Conservation (phyloP, 768 basidiomycete genomes). For the Aureoboletus auriporus region DNA sequence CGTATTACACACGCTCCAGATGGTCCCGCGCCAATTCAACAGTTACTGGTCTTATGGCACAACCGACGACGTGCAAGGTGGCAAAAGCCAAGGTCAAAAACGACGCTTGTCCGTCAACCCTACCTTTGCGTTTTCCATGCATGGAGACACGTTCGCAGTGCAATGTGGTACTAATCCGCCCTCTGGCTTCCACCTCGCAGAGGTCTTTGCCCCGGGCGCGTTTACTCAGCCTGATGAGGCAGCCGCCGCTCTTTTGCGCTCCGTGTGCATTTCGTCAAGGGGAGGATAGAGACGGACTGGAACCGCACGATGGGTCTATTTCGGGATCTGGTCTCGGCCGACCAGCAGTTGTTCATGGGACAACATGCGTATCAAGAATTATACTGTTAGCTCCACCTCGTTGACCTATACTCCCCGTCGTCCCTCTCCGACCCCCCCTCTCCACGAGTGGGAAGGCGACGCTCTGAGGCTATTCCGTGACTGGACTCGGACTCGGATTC, state of each 20-base stretch:
- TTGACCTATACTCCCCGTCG: slow-evolving; percentile 32
- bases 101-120: slow-evolving; percentile 18
- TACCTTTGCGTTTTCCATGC: slow-evolving; percentile 26
- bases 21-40: slow-evolving; percentile 13
- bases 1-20: neutral
- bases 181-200: slow-evolving; percentile 29
- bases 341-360: slow-evolving; percentile 17
- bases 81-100: neutral
- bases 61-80: neutral
- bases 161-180: slow-evolving; percentile 30
- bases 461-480: slow-evolving; percentile 22
- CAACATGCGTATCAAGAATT: slow-evolving; percentile 42
- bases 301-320: slow-evolving; percentile 31
- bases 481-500: slow-evolving; percentile 22
- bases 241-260: slow-evolving; percentile 43
- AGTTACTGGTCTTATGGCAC: slow-evolving; percentile 24
- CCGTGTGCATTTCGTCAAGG: slow-evolving; percentile 40
- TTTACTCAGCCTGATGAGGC: neutral
- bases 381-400: slow-evolving; percentile 38
- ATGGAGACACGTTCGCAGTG: slow-evolving; percentile 21
- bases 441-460: neutral
- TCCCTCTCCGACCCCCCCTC: neutral
- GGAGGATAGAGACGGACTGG: slow-evolving; percentile 41
- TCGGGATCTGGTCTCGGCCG: slow-evolving; percentile 15
- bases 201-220: slow-evolving; percentile 13